phyloP scores from a whole-genome alignment of 2,329 filamentous ascomycete genomes.

The Grosmannia clavigera region DNA sequence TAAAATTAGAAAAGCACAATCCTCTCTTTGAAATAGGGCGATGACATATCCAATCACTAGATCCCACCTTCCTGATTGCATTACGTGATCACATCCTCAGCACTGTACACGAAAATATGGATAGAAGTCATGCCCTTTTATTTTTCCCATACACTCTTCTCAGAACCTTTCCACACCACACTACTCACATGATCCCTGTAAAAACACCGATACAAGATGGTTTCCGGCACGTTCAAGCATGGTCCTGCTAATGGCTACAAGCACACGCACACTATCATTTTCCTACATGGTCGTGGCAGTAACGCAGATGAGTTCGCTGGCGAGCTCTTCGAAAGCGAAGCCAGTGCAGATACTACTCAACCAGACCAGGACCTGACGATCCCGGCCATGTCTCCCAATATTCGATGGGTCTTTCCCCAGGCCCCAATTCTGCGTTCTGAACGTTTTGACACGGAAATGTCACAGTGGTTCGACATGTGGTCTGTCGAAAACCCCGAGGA shows the following conservation, averaged over 20 bases:
- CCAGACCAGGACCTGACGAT: background rate
- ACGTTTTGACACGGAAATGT: background rate
- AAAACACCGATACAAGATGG: background rate
- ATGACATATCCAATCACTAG: too few species aligned
- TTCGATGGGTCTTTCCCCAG: background rate
- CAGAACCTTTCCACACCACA: too few species aligned
- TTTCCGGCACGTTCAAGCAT: background rate
- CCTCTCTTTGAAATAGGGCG: too few species aligned
- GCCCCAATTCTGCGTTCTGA: background rate
- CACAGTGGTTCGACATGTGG: conserved; percentile 4
- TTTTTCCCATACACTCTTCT: too few species aligned
- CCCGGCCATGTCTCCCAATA: background rate
- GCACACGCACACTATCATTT: conserved; percentile 2
- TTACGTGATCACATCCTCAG: too few species aligned
- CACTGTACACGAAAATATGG: too few species aligned
- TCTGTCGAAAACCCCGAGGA: background rate
- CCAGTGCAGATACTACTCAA: background rate
- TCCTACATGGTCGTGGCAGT: conserved; percentile 2
- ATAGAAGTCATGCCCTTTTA: too few species aligned
- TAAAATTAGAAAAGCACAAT: too few species aligned
- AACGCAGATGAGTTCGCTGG: background rate
- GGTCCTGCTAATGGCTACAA: background rate
- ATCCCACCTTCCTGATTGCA: too few species aligned
- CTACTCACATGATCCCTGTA: too few species aligned
- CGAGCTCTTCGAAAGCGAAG: conserved; percentile 1